These are phyloP conservation scores for Thermomyces lanuginosus DNA, from an alignment of 2,329 filamentous ascomycete species.

Conservation along the genomic window DNA sequence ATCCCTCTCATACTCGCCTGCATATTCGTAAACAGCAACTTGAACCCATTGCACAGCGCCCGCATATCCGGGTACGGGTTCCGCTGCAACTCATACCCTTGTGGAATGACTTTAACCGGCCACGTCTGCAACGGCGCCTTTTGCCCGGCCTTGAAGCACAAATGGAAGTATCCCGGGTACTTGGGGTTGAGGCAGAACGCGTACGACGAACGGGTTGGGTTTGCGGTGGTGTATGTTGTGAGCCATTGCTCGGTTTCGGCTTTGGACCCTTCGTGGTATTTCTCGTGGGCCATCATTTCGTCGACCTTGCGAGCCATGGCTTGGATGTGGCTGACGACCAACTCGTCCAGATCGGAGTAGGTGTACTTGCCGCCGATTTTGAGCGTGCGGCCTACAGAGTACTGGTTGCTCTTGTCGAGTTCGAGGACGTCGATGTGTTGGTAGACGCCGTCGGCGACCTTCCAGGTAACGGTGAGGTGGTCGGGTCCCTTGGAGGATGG, in stretches of 20 bases:
- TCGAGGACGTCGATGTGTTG: constrained; percentile 96
- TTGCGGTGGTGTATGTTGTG: constrained; percentile 87
- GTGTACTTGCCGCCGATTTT: constrained; percentile 77
- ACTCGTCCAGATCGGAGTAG: constrained; percentile 89
- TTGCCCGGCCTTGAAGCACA: constrained; percentile 88
- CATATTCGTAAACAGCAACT: constrained; percentile 61
- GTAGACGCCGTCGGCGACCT: constrained; percentile 88
- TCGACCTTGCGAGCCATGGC: constrained; percentile 96
- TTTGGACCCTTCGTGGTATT: constrained; percentile 70
- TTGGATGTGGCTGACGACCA: constrained; percentile 94
- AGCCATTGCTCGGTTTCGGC: constrained; percentile 85
- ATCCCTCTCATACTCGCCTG: constrained; percentile 19
- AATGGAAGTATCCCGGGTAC: constrained; percentile 83
- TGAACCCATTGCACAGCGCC: constrained; percentile 93
- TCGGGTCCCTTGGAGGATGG: constrained; percentile 91
- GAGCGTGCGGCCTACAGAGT: constrained; percentile 73
- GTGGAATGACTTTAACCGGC: constrained; percentile 79
- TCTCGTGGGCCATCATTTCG: constrained; percentile 87
- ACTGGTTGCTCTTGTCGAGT: constrained; percentile 92
- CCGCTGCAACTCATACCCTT: constrained; percentile 80
- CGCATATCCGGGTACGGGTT: constrained; percentile 88
- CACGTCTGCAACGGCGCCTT: constrained; percentile 57
- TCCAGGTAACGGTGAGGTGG: constrained; percentile 94
- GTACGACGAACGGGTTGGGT: constrained; percentile 84
- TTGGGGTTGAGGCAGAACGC: constrained; percentile 89